Evolutionary conservation across 2,329 filamentous ascomycete species (phyloP).

Genomic region (Ophiostoma sp.): DNA sequence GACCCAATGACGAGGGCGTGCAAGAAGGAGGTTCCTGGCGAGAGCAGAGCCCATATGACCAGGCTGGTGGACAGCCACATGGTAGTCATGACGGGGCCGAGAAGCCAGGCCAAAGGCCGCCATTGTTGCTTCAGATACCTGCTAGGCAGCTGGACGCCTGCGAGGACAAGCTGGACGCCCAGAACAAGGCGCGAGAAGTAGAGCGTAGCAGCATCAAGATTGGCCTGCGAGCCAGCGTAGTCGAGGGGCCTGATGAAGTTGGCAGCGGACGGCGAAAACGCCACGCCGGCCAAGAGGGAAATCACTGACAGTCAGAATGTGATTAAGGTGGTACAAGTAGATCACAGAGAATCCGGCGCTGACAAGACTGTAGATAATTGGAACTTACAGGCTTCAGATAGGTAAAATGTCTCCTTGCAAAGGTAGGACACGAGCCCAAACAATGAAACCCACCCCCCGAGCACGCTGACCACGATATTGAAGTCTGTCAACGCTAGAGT

Average conservation of each 20-base stretch:
- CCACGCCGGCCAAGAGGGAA: conserved; percentile 70
- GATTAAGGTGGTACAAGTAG: no score
- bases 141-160: conserved; percentile 79
- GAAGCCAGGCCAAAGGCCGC: conserved; percentile 65
- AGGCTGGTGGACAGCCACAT: conserved; percentile 87
- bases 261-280: conserved; percentile 70
- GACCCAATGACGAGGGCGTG: conserved; percentile 75
- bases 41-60: conserved; percentile 67
- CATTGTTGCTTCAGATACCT: conserved; percentile 75
- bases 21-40: conserved; percentile 62
- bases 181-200: conserved; percentile 83
- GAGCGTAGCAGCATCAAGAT: conserved; percentile 67
- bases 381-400: conserved; percentile 72
- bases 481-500: conserved; percentile 57
- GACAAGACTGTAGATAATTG: no score
- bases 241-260: conserved; percentile 70
- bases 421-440: conserved; percentile 88
- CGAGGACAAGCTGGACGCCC: conserved; percentile 83
- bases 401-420: conserved; percentile 81
- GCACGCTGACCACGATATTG: conserved; percentile 72
- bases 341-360: not conserved
- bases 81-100: conserved; percentile 75
- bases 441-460: conserved; percentile 84
- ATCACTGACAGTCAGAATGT: conserved; percentile 55
- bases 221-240: conserved; percentile 57